These are phyloP conservation scores for Tardiomyces digboiensis DNA, from an alignment of 1,139 yeast species.

Conservation along the genomic window DNA sequence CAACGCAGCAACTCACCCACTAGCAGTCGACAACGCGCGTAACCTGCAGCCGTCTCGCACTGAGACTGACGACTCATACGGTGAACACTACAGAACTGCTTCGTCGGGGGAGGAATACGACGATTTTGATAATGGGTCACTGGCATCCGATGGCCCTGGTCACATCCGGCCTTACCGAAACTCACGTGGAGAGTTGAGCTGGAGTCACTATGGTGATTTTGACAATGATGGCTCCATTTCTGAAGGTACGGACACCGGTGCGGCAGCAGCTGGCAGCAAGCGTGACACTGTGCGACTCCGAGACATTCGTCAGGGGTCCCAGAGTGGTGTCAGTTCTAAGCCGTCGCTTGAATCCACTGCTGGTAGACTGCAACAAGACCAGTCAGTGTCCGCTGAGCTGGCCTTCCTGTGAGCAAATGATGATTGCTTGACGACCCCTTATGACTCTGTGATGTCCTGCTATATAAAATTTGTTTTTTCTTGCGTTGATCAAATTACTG, in stretches of 20 bases:
- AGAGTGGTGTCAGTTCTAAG: background rate
- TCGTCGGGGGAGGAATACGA: conserved; percentile 14
- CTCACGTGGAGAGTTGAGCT: conserved; percentile 24
- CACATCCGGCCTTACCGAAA: conserved; percentile 24
- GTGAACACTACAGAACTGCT: conserved; percentile 14
- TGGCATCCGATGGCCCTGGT: conserved; percentile 8
- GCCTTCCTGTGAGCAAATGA: conserved; percentile 10
- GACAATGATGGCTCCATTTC: background rate
- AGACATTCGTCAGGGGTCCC: background rate
- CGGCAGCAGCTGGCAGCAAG: conserved; percentile 1
- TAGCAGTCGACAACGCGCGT: background rate
- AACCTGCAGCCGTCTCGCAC: background rate
- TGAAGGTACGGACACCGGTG: background rate
- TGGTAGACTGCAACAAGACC: background rate
- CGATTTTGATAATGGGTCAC: conserved; percentile 7
- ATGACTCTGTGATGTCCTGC: no score
- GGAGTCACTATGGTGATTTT: conserved; percentile 11
- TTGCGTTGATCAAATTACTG: no score
- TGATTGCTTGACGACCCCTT: no score
- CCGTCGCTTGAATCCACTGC: background rate
- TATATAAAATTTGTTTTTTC: no score
- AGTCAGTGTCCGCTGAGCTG: conserved; percentile 12
- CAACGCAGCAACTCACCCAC: background rate
- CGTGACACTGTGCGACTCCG: conserved; percentile 9
- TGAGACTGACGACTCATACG: background rate